Evolutionary conservation across 208 protist genomes (phyloP).

Genomic region (Lotmaria passim): DNA sequence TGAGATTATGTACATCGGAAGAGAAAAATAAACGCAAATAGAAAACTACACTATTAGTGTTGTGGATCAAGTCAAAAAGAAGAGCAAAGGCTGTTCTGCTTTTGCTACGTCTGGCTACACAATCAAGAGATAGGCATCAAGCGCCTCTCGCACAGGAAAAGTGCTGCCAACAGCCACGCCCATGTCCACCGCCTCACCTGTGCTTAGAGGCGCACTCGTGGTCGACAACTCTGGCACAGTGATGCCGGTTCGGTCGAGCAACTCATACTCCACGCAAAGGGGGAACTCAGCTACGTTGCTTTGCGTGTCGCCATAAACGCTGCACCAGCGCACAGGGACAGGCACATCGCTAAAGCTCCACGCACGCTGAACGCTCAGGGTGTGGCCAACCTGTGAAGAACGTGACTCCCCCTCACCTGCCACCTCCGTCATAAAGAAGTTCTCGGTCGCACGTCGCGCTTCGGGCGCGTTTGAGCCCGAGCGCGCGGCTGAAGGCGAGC

Average conservation of each 20-base stretch:
- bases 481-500: neutral
- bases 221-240: neutral
- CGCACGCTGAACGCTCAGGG: neutral
- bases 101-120: no score
- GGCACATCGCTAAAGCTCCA: constrained; percentile 24
- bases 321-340: constrained; percentile 30
- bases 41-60: no score
- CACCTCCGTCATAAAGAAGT: constrained; percentile 30
- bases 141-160: constrained; percentile 14
- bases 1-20: no score
- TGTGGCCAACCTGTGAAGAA: neutral
- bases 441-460: neutral
- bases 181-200: neutral
- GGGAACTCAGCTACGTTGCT: constrained; percentile 2
- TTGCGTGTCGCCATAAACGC: neutral
- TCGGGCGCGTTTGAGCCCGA: neutral
- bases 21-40: no score
- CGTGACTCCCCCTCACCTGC: neutral
- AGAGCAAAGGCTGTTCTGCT: no score
- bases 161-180: neutral
- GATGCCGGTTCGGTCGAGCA: neutral
- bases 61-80: constrained; percentile 10
- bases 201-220: neutral
- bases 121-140: constrained; percentile 32
- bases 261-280: constrained; percentile 31